phyloP scores from a whole-genome alignment of 441 rosid genomes.

The Gossypium laxum region DNA sequence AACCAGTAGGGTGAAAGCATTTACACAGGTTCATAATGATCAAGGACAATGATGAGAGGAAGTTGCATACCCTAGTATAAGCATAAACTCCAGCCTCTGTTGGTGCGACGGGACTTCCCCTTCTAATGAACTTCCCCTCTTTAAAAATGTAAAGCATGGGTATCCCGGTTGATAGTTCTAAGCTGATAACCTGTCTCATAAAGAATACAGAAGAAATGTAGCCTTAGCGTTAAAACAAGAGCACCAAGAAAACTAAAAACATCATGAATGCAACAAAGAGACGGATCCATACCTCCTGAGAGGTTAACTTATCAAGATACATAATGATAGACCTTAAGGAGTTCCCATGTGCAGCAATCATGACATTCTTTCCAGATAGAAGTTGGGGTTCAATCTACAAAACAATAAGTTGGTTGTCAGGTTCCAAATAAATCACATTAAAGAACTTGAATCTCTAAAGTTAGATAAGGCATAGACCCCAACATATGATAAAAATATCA shows the following conservation, averaged over 20 bases:
- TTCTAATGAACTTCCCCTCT: slow-evolving; percentile 72
- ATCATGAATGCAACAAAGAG: not conserved
- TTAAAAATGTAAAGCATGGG: slow-evolving; percentile 90
- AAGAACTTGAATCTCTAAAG: too few species aligned
- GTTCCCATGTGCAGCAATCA: slow-evolving; percentile 96
- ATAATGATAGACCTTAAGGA: slow-evolving; percentile 87
- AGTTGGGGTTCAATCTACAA: slow-evolving; percentile 82
- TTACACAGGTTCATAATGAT: not conserved
- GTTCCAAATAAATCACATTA: not conserved
- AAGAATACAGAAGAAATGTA: not conserved
- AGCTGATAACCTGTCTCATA: slow-evolving; percentile 52
- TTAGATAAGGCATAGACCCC: too few species aligned
- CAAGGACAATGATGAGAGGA: slow-evolving; percentile 6
- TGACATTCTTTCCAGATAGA: slow-evolving; percentile 59
- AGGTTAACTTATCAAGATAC: slow-evolving; percentile 89
- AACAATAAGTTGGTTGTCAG: slow-evolving; percentile 7
- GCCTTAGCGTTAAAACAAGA: not conserved
- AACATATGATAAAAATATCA: too few species aligned
- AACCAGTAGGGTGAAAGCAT: not conserved
- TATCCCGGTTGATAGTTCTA: slow-evolving; percentile 82
- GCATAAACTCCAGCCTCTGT: slow-evolving; percentile 94
- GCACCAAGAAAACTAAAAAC: not conserved
- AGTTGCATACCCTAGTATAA: slow-evolving; percentile 60
- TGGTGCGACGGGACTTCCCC: slow-evolving; percentile 86
- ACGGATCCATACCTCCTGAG: slow-evolving; percentile 58